Evolutionary conservation across 495 filamentous ascomycete genomes (phyloP).

Genomic region (Letharia lupina): DNA sequence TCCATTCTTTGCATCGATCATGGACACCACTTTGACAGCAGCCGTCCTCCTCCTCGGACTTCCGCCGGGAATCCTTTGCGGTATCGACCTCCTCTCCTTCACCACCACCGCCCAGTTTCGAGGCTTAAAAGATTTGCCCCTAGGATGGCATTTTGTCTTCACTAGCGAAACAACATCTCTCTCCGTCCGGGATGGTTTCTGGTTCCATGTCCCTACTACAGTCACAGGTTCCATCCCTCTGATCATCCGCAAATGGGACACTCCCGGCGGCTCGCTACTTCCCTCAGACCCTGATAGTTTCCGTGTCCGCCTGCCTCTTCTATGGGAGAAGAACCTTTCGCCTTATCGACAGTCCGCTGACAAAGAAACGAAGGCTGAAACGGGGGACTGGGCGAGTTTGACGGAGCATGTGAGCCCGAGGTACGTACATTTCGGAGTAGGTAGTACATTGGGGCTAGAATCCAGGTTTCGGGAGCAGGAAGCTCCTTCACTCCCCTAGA

Average conservation of each 20-base stretch:
- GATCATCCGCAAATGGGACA: constrained; percentile 42
- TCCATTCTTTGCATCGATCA: neutral
- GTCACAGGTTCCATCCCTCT: constrained; percentile 19
- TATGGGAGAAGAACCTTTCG: constrained; percentile 36
- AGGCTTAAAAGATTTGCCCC: constrained; percentile 50
- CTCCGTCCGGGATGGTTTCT: constrained; percentile 51
- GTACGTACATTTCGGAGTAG: no score
- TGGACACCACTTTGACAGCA: constrained; percentile 23
- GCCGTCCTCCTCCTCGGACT: constrained; percentile 43
- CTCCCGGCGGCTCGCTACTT: constrained; percentile 27
- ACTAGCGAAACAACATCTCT: constrained; percentile 47
- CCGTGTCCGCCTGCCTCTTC: constrained; percentile 34
- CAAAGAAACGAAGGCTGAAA: constrained; percentile 27
- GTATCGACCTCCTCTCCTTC: constrained; percentile 47
- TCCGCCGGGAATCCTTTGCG: constrained; percentile 43
- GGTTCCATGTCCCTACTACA: constrained; percentile 46
- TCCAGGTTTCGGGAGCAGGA: no score
- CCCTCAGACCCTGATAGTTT: constrained; percentile 35
- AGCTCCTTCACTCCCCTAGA: no score
- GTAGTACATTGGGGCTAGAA: no score
- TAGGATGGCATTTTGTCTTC: constrained; percentile 56
- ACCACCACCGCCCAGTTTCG: constrained; percentile 48
- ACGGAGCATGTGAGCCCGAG: constrained; percentile 35
- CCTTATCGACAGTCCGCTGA: constrained; percentile 26
- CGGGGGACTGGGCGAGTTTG: constrained; percentile 36